Evolutionary conservation across 805 yeast species (phyloP).

Genomic region (Metschnikowia reukaufii): DNA sequence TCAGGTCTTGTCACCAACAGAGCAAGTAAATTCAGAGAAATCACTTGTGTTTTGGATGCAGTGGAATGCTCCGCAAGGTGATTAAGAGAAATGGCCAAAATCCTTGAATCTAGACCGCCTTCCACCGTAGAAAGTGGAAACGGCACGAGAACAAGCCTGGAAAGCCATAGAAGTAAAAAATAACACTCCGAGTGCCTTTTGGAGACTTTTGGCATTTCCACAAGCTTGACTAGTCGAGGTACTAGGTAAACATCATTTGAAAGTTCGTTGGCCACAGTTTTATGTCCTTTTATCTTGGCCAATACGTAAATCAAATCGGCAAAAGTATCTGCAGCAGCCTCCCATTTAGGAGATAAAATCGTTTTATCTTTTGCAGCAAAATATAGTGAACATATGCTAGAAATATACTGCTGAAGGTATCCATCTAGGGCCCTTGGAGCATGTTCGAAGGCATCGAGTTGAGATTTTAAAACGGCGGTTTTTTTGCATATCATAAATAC

Average conservation of each 20-base stretch:
- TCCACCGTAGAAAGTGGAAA: conserved; percentile 53
- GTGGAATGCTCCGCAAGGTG: conserved; percentile 32
- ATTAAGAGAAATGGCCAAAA: conserved; percentile 36
- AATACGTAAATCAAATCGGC: conserved; percentile 54
- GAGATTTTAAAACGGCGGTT: neutral
- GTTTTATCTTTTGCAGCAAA: neutral
- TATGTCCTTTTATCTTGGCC: conserved; percentile 65
- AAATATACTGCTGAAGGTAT: conserved; percentile 29
- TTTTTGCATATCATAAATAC: neutral
- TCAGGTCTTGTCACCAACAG: conserved; percentile 55
- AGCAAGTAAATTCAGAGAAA: conserved; percentile 52
- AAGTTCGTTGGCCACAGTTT: conserved; percentile 57
- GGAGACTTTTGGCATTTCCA: conserved; percentile 14
- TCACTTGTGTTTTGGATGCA: conserved; percentile 60
- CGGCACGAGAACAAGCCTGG: conserved; percentile 70
- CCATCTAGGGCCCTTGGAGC: conserved; percentile 52
- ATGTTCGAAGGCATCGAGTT: conserved; percentile 33
- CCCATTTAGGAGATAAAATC: neutral
- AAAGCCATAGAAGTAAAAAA: conserved; percentile 66
- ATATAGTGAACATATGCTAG: neutral
- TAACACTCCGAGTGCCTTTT: conserved; percentile 27
- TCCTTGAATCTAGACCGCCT: conserved; percentile 27
- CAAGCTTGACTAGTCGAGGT: conserved; percentile 27
- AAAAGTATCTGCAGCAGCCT: conserved; percentile 13
- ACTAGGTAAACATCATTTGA: conserved; percentile 58